Base-by-base conservation (phyloP, 2,329 filamentous ascomycete genomes). In the Aspergillus awamori region DNA sequence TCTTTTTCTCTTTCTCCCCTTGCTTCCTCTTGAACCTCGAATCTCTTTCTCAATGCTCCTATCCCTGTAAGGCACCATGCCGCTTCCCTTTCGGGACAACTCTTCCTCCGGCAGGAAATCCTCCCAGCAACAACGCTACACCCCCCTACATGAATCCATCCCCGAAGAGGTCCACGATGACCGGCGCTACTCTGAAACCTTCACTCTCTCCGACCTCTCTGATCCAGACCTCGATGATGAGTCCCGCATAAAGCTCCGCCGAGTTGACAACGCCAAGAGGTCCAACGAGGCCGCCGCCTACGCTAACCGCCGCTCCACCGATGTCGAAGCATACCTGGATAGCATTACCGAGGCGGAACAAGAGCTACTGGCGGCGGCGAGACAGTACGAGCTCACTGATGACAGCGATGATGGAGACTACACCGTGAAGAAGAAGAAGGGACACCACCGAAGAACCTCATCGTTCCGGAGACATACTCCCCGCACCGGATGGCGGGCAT, bases 341-440 rank as follows among this genome's bases (percentile, higher is more conserved):
- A 62, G 63, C 41, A 63, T 70, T 43, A 68, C 68, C 30, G 67
- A 67, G 24, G 69, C 66, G 17, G 69, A 70, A 57, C 67, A 64
- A 49, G 64, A 68, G 47, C 53, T 70, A 6, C 61, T 70, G 30
- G 63, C 65, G 5, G 63, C 66, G 3, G 64, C 62, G 20, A 62
- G 63, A 20, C 59, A 69, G 20, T 64, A 68, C 57, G 67, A 68
- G 7, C 52, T 64, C 4, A 57, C 43, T 8, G 64, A 62, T 20
- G 62, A 63, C n/a, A 33, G 53, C 8, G 65, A 67, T n/a, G 61
- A 61, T 8, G 63, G 67, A 17, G 48, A 57, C 5, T 62, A 59
- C 8, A 60, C 13, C 33, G 64, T 30, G 13, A 33, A 15, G 57
- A 61, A 45, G 43, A 53, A 45, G 45, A 53, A 22, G 33, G 49